Percentiles rank a stretch among this genome's conserved stretches.
Evolutionary conservation across 768 basidiomycete species (phyloP).

Genomic region (Leccinum barrowsii): DNA sequence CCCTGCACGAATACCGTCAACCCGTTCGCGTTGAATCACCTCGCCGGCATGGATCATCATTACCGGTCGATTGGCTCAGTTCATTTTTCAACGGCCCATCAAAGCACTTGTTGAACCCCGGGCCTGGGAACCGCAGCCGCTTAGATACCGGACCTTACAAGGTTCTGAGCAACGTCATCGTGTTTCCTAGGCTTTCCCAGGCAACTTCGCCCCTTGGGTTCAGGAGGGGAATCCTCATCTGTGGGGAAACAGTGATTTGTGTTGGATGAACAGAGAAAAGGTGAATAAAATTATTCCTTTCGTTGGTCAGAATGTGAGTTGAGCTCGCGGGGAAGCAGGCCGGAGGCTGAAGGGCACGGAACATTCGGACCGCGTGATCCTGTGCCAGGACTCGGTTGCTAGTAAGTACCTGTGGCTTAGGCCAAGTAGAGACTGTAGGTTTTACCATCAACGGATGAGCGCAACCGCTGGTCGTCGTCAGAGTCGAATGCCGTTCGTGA

Average conservation of each 20-base stretch:
- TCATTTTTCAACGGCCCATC: not conserved
- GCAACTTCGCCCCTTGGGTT: not conserved
- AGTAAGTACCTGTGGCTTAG: no score
- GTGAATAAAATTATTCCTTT: not conserved
- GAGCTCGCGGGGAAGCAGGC: not conserved
- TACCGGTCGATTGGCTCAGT: not conserved
- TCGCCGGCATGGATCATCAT: not conserved
- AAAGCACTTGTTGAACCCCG: not conserved
- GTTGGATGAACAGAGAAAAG: not conserved
- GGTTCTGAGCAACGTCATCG: not conserved
- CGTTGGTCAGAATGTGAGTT: not conserved
- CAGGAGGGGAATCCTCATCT: not conserved
- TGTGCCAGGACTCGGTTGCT: not conserved
- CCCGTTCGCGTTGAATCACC: not conserved
- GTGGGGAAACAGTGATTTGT: not conserved
- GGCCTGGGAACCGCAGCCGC: not conserved
- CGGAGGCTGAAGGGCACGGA: not conserved
- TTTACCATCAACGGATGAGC: not conserved
- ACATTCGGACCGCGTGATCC: not conserved
- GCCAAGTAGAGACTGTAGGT: not conserved
- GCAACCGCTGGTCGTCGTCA: not conserved
- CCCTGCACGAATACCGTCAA: not conserved
- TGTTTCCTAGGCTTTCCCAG: not conserved
- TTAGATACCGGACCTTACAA: not conserved
- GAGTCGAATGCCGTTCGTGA: not conserved